These are phyloP conservation scores for Cyclaneusma minus DNA, from an alignment of 2,329 filamentous ascomycete genomes.

Conservation along the genomic window DNA sequence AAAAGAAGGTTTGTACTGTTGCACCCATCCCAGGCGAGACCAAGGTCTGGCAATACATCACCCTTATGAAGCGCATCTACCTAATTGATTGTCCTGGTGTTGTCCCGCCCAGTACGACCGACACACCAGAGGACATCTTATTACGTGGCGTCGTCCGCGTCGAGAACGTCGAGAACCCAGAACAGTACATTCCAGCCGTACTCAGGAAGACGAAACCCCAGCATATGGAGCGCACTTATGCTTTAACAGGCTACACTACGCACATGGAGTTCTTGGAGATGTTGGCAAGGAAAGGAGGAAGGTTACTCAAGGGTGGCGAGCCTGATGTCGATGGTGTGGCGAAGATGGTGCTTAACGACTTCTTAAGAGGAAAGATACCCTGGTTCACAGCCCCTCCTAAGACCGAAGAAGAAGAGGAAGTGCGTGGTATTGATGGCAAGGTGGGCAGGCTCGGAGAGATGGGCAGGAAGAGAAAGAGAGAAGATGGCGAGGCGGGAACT, in stretches of 20 bases:
- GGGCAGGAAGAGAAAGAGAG: conserved; percentile 60
- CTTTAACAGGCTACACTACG: conserved; percentile 63
- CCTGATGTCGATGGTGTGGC: conserved; percentile 89
- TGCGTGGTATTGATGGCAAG: conserved; percentile 47
- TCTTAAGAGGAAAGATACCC: conserved; percentile 84
- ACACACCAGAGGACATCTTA: conserved; percentile 76
- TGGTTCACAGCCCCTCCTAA: conserved; percentile 82
- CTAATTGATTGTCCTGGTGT: conserved; percentile 96
- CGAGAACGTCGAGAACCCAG: conserved; percentile 91
- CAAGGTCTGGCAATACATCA: conserved; percentile 97
- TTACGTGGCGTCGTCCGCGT: conserved; percentile 84
- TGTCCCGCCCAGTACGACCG: conserved; percentile 73
- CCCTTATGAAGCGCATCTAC: conserved; percentile 85
- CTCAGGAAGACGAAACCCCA: conserved; percentile 66
- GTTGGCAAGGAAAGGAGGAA: conserved; percentile 72
- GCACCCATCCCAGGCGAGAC: conserved; percentile 94
- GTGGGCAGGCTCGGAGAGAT: conserved; percentile 76
- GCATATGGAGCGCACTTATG: conserved; percentile 88
- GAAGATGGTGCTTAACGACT: conserved; percentile 95
- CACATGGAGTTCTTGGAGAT: conserved; percentile 74
- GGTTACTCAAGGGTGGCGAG: conserved; percentile 82
- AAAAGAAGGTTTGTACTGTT: conserved; percentile 86
- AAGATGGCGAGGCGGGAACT: conserved; percentile 31
- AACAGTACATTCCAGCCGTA: conserved; percentile 84
- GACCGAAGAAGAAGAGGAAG: conserved; percentile 32